Percentiles rank a stretch among this genome's conserved stretches.
Conservation (phyloP, 495 filamentous ascomycete genomes). For the Hamigera avellanea region DNA sequence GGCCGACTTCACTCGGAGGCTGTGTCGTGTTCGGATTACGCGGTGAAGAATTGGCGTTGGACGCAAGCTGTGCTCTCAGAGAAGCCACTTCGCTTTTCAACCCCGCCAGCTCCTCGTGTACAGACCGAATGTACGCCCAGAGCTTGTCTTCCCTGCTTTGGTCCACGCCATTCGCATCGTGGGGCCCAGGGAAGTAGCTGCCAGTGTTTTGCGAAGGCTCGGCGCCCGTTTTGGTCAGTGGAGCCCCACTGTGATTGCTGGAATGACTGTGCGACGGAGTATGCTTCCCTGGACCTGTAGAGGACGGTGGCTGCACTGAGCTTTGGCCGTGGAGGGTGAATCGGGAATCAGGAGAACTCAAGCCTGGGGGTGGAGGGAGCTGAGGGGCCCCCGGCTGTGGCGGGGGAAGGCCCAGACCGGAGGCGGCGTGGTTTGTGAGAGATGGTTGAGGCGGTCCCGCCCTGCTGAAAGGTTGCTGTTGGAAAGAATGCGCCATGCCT, state of each 20-base stretch:
- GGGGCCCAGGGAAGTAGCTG: constrained; percentile 7
- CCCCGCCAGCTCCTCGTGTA: constrained; percentile 28
- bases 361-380: constrained; percentile 40
- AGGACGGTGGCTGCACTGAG: constrained; percentile 1
- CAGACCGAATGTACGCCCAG: constrained; percentile 34
- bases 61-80: constrained; percentile 22
- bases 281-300: constrained; percentile 15
- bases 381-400: constrained; percentile 34
- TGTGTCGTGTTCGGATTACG: constrained; percentile 11
- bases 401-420: constrained; percentile 23
- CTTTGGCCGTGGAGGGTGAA: constrained; percentile 27
- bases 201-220: constrained; percentile 16
- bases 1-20: constrained; percentile 13
- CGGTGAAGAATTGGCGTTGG: constrained; percentile 16
- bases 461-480: constrained; percentile 54
- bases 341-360: constrained; percentile 35
- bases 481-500: constrained; percentile 53
- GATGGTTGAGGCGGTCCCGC: constrained; percentile 18
- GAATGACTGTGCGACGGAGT: constrained; percentile 28
- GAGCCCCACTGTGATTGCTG: constrained; percentile 25
- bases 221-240: constrained; percentile 15
- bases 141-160: constrained; percentile 27
- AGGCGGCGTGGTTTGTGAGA: constrained; percentile 15
- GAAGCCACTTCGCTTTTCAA: constrained; percentile 29
- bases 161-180: constrained; percentile 19